Evolutionary conservation across 2,329 filamentous ascomycete species (phyloP).

Genomic region (Leptographium wingfieldii): DNA sequence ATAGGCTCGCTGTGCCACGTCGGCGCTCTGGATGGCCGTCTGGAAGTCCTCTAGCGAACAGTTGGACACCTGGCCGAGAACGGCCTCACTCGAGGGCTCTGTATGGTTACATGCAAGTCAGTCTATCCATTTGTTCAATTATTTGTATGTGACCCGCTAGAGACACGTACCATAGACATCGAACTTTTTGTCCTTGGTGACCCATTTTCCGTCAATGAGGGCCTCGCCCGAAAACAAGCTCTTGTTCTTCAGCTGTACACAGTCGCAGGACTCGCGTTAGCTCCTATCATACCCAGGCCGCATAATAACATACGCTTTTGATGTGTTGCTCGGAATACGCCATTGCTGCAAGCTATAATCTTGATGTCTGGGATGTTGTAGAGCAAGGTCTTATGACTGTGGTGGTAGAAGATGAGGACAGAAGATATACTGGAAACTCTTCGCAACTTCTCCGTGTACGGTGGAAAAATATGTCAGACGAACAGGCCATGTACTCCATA

Average conservation of each 20-base stretch:
- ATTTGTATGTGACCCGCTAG: neutral
- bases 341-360: neutral
- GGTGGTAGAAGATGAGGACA: neutral
- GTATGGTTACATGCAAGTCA: neutral
- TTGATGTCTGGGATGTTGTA: neutral
- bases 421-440: neutral
- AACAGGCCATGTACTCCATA: neutral
- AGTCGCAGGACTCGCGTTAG: too few species aligned
- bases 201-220: slow-evolving; percentile 9
- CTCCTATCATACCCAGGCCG: too few species aligned
- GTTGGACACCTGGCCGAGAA: slow-evolving; percentile 37
- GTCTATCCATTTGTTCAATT: neutral
- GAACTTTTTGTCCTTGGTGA: slow-evolving; percentile 5
- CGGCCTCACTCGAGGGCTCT: slow-evolving; percentile 33
- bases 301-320: neutral
- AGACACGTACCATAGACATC: slow-evolving; percentile 3
- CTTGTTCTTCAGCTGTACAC: slow-evolving; percentile 5
- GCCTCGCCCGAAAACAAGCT: slow-evolving; percentile 4
- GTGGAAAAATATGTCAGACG: neutral
- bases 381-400: neutral
- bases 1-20: slow-evolving; percentile 30
- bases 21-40: slow-evolving; percentile 34
- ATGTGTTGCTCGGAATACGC: neutral
- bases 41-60: slow-evolving; percentile 35
- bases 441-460: too few species aligned